Evolutionary conservation across 2,329 filamentous ascomycete species (phyloP), one percentile per base, ranked within the genome.

Genomic region (Colletotrichum eleusines): DNA sequence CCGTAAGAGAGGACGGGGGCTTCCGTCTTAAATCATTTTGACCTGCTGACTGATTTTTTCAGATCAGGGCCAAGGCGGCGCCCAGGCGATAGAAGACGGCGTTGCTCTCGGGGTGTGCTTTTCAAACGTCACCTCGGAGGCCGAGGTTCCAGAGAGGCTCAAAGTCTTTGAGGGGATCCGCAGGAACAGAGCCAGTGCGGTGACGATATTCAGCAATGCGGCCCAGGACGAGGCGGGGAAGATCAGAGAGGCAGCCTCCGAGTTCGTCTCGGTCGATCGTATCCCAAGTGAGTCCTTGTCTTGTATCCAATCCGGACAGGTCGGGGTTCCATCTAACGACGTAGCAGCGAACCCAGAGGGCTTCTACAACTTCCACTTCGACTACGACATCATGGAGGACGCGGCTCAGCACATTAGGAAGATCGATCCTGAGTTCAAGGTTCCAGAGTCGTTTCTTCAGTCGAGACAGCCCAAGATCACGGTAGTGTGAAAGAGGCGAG

Each of bases 161-260:
- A 51, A 69, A 14, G 44, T 78, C 5, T 80, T 78, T 40, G 74
- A 76, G 20, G 60, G 62, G 1, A 64, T 77, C 9, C 76, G 78
- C 0, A 69, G 76, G 18, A 77, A 77, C 55, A 70, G 80, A 26
- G 77, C 80, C 2, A 79, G 78, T 20, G 78, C 75, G 1, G 78
- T 83, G 28, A 81, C 83, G 53, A 76, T 84, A 38, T 77, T 84
- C 64, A 80, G 78, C 53, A 81, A 82, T 53, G 79, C 79, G 1
- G 81, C 80, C 1, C 76, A 78, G 42, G 80, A 81, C 44, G 75
- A 81, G 63, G 66, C 76, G 0, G 71, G 76, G 40, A 74, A 77
- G 51, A 77, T 81, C 11, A 71, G 72, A 8, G 72, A 76, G 16
- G 69, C 69, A 5, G 69, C 69, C 0, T 71, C 58, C 1, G 76